These are phyloP conservation scores for Letharia lupina DNA, from an alignment of 495 filamentous ascomycete genomes.

Conservation along the genomic window DNA sequence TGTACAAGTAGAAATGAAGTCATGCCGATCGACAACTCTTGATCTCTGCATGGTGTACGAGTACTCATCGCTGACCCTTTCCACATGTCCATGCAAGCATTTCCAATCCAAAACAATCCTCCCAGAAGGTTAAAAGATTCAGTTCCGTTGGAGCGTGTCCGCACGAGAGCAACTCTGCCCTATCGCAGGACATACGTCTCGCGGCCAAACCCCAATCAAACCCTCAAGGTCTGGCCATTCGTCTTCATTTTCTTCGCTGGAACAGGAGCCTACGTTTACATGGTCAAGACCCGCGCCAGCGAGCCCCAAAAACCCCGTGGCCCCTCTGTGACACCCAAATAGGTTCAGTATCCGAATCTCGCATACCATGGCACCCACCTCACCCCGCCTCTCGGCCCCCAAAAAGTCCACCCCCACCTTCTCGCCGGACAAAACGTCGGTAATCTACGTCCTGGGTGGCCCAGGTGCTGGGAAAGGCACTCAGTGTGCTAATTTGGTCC, in stretches of 20 bases:
- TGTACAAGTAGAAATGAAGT: background rate
- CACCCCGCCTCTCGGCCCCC: constrained; percentile 41
- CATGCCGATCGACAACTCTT: background rate
- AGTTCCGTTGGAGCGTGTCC: background rate
- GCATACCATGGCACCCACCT: constrained; percentile 32
- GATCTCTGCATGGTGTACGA: background rate
- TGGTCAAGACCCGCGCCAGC: constrained; percentile 52
- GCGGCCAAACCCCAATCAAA: constrained; percentile 22
- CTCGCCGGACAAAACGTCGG: constrained; percentile 68
- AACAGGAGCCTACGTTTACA: constrained; percentile 50
- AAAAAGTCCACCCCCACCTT: constrained; percentile 61
- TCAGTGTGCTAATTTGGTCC: constrained; percentile 81
- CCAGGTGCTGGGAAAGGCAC: constrained; percentile 52
- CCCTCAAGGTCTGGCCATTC: constrained; percentile 59
- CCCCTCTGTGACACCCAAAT: constrained; percentile 21
- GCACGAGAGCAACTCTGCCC: background rate
- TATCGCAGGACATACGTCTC: constrained; percentile 12
- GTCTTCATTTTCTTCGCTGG: constrained; percentile 50
- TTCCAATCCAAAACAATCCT: background rate
- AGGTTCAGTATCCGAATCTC: constrained; percentile 13
- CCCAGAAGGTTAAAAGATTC: background rate
- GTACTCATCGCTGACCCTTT: background rate
- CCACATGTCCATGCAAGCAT: background rate
- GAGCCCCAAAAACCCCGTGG: constrained; percentile 27
- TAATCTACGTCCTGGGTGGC: constrained; percentile 58